Evolutionary conservation across 352 stramenopile species (phyloP).

Genomic region (Pythium phragmiticola): DNA sequence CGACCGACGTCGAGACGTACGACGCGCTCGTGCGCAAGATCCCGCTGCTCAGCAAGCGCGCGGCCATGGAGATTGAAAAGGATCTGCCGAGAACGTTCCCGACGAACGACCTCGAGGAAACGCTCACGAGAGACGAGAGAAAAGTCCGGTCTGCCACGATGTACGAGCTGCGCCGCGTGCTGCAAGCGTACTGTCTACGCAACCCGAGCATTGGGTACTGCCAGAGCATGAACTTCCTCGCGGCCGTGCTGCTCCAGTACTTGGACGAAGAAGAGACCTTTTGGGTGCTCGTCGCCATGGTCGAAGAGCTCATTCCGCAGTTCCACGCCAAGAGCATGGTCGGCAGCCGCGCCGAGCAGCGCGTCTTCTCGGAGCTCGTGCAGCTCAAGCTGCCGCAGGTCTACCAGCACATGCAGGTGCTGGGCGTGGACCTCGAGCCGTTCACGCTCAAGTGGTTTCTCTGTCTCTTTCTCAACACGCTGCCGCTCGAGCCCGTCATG

Average conservation of each 20-base stretch:
- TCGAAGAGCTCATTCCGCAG: conserved; percentile 89
- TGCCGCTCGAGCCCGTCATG: conserved; percentile 87
- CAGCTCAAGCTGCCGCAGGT: conserved; percentile 83
- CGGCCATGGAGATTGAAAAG: conserved; percentile 87
- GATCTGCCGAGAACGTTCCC: conserved; percentile 81
- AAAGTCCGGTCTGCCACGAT: conserved; percentile 38
- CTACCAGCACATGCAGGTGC: conserved; percentile 57
- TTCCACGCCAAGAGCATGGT: conserved; percentile 89
- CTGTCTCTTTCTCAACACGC: conserved; percentile 91
- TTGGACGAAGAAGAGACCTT: conserved; percentile 87
- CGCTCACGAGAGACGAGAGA: conserved; percentile 12
- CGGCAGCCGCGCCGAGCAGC: conserved; percentile 87
- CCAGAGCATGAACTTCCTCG: conserved; percentile 90
- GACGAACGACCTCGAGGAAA: conserved; percentile 2
- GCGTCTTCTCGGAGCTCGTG: conserved; percentile 84
- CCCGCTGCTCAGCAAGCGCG: conserved; percentile 59
- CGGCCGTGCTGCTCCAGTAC: conserved; percentile 72
- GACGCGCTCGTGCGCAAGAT: conserved; percentile 48
- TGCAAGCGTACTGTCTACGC: conserved; percentile 83
- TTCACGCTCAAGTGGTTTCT: conserved; percentile 94
- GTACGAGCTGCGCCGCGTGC: conserved; percentile 67
- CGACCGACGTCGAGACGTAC: conserved; percentile 45
- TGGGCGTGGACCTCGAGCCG: conserved; percentile 84
- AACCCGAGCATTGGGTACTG: conserved; percentile 88
- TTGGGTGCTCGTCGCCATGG: conserved; percentile 82